Base-by-base conservation (phyloP, 768 basidiomycete species). In the Termitomyces eurrhizus region DNA sequence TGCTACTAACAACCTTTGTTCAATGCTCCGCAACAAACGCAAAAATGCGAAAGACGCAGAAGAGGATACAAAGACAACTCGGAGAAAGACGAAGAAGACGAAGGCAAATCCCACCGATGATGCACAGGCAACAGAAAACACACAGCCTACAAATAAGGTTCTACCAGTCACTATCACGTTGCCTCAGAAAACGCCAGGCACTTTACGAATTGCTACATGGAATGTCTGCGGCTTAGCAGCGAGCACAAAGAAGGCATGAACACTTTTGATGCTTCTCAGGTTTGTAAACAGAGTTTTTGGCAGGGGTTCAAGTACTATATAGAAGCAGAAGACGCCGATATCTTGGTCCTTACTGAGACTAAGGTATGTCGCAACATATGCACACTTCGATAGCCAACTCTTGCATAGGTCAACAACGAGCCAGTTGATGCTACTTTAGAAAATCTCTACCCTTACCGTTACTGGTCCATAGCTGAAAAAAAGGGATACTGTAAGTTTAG, bases 281-380 rank as follows among this genome's bases (percentile, higher is more conserved):
- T 21, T 37, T 41, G 48, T 33, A 3, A 21, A 32, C 4, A 33
- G 16, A 37, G 12, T 62, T 53, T 13, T 50, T 24, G 42, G 13
- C 63, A 90, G 87, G 93, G 93, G 0, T 93, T 95, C 75, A 87
- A 85, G 66, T 69, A 77, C 67, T 95, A 95, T 68, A 78, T 94
- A 36, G 87, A 91, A 64, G 92, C 92, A 1, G 93, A 95, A 66
- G 87, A 94, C 68, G 85, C 93, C 0, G 93, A 95, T 68, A 78
- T 95, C 32, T 77, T 95, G 26, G 81, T 95, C 16, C 75, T 95
- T 46, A 92, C 90, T 0, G 93, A 95, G 75, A 94, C 92, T 11
- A 95, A 94, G 80, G 91, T 85, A 44, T 29, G 13, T 1, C 7
- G n/a, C 29, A 14, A n/a, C 32, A 57, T 9, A 2, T 26, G 45